phyloP scores from a whole-genome alignment of 495 filamentous ascomycete genomes.

The Hyaloscypha finlandica region DNA sequence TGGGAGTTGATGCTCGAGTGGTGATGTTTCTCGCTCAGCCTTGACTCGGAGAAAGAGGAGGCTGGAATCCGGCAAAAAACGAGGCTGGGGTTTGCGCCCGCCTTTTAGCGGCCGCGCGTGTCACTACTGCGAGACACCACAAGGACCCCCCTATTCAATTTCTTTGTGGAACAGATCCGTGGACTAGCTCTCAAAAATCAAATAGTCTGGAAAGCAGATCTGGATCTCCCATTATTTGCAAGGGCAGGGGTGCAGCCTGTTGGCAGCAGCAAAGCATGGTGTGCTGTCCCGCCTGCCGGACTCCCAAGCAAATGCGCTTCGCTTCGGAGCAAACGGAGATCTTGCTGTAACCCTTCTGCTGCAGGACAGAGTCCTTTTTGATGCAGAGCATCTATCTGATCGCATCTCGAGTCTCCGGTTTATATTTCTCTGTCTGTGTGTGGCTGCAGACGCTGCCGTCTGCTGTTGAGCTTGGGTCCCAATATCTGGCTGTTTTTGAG shows the following conservation, averaged over 20 bases:
- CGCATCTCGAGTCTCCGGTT: background rate
- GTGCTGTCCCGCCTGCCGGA: background rate
- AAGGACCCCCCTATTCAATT: no score
- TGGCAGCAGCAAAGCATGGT: background rate
- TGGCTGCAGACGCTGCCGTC: background rate
- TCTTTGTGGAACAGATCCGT: background rate
- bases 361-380: background rate
- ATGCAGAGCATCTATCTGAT: background rate
- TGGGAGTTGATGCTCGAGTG: conserved; percentile 7
- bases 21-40: conserved; percentile 1
- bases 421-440: background rate
- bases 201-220: background rate
- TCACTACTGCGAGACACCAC: background rate
- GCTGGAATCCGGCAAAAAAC: background rate
- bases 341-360: background rate
- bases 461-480: background rate
- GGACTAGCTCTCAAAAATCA: background rate
- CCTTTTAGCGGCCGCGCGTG: background rate
- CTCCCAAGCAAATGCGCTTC: background rate
- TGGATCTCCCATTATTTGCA: background rate
- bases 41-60: background rate
- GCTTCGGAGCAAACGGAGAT: background rate
- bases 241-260: background rate
- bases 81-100: conserved; percentile 7
- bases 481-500: background rate